Conservation (phyloP, 2,329 filamentous ascomycete genomes). For the Cytospora chrysosperma region DNA sequence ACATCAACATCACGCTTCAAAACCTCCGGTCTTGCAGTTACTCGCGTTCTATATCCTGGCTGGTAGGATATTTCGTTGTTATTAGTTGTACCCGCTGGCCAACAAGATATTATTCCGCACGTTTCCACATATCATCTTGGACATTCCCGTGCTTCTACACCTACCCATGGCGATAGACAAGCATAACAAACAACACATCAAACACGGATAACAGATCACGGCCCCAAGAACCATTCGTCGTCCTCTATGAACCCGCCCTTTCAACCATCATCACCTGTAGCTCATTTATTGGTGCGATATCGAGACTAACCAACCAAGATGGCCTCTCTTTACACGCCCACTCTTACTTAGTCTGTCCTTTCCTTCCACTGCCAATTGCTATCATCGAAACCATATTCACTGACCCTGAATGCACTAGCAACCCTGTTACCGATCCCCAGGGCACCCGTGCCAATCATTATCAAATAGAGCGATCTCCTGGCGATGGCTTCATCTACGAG, state of each 20-base stretch:
- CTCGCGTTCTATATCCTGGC: background rate
- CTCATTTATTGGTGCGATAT: background rate
- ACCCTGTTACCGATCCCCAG: background rate
- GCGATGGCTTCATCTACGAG: constrained; percentile 7
- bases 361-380: background rate
- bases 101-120: background rate
- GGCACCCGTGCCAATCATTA: background rate
- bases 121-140: background rate
- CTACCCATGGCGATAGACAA: too few relatives aligned
- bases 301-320: background rate
- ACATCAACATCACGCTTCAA: background rate
- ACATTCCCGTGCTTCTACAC: background rate
- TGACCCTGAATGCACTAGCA: background rate
- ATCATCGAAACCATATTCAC: background rate
- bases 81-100: background rate
- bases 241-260: too few relatives aligned
- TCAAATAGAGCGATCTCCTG: background rate
- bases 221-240: too few relatives aligned
- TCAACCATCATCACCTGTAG: background rate
- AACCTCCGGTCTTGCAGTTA: background rate
- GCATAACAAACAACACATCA: too few relatives aligned
- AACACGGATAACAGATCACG: too few relatives aligned
- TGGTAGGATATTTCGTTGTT: background rate
- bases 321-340: background rate
- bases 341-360: background rate